Conservation (phyloP, 23 red algal genomes). For the Chondrus crispus region DNA sequence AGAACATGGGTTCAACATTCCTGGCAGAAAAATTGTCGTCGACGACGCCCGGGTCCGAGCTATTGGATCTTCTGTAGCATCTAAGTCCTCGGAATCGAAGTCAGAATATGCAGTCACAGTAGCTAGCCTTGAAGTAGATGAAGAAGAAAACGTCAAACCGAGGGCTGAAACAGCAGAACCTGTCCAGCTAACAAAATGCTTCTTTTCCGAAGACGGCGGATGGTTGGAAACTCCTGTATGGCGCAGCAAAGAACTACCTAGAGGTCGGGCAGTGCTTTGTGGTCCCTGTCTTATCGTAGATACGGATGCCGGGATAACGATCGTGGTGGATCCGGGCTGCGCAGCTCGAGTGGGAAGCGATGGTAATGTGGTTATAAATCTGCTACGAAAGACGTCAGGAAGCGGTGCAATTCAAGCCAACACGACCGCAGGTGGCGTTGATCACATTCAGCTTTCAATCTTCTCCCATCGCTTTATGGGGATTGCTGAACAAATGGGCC, state of each 20-base stretch:
- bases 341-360: slow-evolving; percentile 40
- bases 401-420: background rate
- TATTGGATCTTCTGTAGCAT: background rate
- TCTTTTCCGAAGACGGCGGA: slow-evolving; percentile 46
- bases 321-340: slow-evolving; percentile 71
- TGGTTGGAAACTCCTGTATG: slow-evolving; percentile 46
- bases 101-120: background rate
- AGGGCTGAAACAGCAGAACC: background rate
- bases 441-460: slow-evolving; percentile 81
- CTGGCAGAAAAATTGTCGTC: slow-evolving; percentile 51
- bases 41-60: slow-evolving; percentile 88
- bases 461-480: slow-evolving; percentile 95
- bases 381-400: background rate
- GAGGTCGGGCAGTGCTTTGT: slow-evolving; percentile 39
- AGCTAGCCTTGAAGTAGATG: background rate
- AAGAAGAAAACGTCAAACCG: background rate
- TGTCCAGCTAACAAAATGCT: slow-evolving; percentile 22
- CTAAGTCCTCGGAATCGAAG: background rate
- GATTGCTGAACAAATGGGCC: slow-evolving; percentile 98
- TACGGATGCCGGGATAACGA: slow-evolving; percentile 72
- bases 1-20: slow-evolving; percentile 91
- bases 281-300: slow-evolving; percentile 82
- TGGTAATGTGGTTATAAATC: slow-evolving; percentile 49
- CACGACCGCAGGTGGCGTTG: background rate
- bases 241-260: slow-evolving; percentile 34